Evolutionary conservation across 352 stramenopile species (phyloP), one percentile per base, ranked within the genome.

Genomic region (Globisporangium nodosum): DNA sequence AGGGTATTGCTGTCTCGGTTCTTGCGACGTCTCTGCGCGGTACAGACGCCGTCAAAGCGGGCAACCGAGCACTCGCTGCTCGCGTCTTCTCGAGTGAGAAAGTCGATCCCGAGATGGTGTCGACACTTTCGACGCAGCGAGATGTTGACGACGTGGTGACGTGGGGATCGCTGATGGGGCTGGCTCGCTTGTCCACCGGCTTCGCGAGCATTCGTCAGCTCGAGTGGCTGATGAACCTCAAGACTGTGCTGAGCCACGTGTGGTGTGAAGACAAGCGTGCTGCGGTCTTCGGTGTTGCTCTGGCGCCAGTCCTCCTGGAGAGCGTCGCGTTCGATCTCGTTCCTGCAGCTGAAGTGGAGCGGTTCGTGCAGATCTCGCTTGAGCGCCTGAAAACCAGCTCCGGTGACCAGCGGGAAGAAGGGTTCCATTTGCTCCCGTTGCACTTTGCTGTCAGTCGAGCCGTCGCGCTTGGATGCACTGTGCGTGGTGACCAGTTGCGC

Each of bases 191-290:
- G 50, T 61, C 61, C 30, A 52, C 33, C 42, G 63, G 61, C 9
- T 76, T 84, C 39, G 54, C 68, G 31, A 47, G 18, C 6, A 66
- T 81, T 43, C 60, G 64, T 39, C 53, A 63, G 7, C 31, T 74
- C 50, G 54, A 70, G 21, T 88, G 78, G 78, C 70, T 88, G 11
- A 37, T 47, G 16, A 78, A 78, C 48, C 11, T 86, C 21, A 72
- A 53, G 46, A 37, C n/a, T 18, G 13, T 82, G 45, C 58, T 89
- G 49, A 42, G 24, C 13, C 48, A 51, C 24, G 16, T 78, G 35
- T 81, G 70, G 74, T 33, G 20, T 40, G n/a, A 48, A 11, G 30
- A 31, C 31, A n/a, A 20, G 39, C 39, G 31, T 5, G 27, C 24
- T 0, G 56, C 24, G 24, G 45, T 81, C 16, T 49, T 63, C 31